Percentiles rank a stretch among this genome's conserved stretches.
Evolutionary conservation across 495 filamentous ascomycete species (phyloP).

Genomic region (Hypoxylon trugodes): DNA sequence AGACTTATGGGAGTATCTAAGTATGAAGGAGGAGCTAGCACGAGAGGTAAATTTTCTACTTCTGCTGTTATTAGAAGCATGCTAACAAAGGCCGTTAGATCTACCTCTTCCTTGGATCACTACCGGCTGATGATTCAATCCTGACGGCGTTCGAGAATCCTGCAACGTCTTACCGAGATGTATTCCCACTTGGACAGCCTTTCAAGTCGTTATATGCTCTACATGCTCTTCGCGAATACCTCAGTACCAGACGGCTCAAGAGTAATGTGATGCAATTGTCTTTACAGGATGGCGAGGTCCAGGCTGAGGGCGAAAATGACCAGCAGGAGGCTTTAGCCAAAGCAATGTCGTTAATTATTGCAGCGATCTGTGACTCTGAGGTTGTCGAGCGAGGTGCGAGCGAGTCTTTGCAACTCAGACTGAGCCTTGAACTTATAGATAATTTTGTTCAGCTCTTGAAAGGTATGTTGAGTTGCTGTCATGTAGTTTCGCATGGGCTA

Average conservation of each 20-base stretch:
- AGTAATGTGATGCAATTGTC: conserved; percentile 50
- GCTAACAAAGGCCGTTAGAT: conserved; percentile 61
- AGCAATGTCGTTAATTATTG: conserved; percentile 56
- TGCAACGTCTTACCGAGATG: conserved; percentile 58
- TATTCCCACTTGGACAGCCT: conserved; percentile 75
- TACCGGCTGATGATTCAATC: conserved; percentile 73
- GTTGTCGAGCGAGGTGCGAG: conserved; percentile 50
- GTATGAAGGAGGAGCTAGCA: conserved; percentile 76
- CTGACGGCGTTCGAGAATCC: conserved; percentile 65
- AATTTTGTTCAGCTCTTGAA: conserved; percentile 53
- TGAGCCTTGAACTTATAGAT: conserved; percentile 53
- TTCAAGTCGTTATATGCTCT: conserved; percentile 80
- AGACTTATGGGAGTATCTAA: conserved; percentile 82
- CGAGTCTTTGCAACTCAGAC: conserved; percentile 50
- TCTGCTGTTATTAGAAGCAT: not conserved
- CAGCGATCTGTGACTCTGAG: conserved; percentile 54
- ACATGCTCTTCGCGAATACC: conserved; percentile 65
- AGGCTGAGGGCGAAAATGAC: conserved; percentile 20
- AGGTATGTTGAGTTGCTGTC: conserved; percentile 41
- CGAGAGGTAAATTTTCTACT: conserved; percentile 60
- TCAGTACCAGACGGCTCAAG: conserved; percentile 42
- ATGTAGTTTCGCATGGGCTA: not conserved
- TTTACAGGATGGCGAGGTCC: conserved; percentile 40
- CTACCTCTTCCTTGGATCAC: conserved; percentile 75
- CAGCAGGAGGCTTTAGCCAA: conserved; percentile 44